Evolutionary conservation across 768 basidiomycete species (phyloP), one percentile per base, ranked within the genome.

Genomic region (Tylopilus subfusipes): DNA sequence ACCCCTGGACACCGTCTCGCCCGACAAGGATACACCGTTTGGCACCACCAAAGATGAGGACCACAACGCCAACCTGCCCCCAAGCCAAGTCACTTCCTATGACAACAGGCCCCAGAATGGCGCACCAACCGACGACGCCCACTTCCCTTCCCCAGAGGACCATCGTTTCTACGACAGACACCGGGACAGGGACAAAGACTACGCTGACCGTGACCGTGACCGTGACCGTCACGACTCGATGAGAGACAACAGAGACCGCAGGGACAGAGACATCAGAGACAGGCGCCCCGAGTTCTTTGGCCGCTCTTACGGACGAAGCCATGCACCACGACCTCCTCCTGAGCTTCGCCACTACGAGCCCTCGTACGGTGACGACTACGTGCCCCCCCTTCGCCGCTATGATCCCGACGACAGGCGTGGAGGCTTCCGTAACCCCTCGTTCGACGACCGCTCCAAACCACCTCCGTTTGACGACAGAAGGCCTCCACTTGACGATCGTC

Each of bases 261-360:
- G 70, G 56, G 75, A 69, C 36, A 59, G 69, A 48, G 67, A 72
- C 13, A 31, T 49, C 48, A 59, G 66, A n/a, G 65, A 75, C n/a
- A 73, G 72, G 47, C 72, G 75, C 24, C 64, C 72, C 38, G 74
- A 75, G 22, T 69, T 70, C 42, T 65, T 65, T 55, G 70, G 70
- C 44, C 73, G 72, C 53, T 73, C 71, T 42, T 77, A 73, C 57
- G 75, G 68, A 53, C 72, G 66, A 63, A 69, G 64, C 56, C 73
- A 75, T 57, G 62, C 65, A 21, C 75, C 76, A 18, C 67, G 77
- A 42, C 76, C 75, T 22, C 76, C 75, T 24, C 73, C 75, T 47
- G 79, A 80, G 46, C 72, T 74, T 47, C 74, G 80, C 25, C 78
- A 79, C 43, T 79, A 77, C 55, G 78, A 81, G 19, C 71, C 77